phyloP scores from a whole-genome alignment of 495 filamentous ascomycete genomes.

The Amphirosellinia nigrospora region DNA sequence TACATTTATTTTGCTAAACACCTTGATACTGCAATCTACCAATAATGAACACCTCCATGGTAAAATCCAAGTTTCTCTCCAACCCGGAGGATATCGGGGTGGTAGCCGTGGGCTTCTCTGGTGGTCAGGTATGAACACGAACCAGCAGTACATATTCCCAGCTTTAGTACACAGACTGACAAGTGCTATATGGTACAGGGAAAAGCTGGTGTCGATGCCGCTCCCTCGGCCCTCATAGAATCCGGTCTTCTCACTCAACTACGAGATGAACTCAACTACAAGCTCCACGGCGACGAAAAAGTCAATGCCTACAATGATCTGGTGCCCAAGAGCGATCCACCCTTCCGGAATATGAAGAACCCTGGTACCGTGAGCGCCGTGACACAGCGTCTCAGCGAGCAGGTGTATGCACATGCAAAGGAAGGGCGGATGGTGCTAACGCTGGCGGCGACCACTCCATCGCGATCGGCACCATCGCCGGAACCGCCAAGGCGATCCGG shows the following conservation, averaged over 20 bases:
- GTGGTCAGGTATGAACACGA: constrained; percentile 78
- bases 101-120: constrained; percentile 95
- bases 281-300: constrained; percentile 79
- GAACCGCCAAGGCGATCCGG: constrained; percentile 80
- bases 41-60: constrained; percentile 66
- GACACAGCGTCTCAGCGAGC: constrained; percentile 76
- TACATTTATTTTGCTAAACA: background rate
- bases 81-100: constrained; percentile 81
- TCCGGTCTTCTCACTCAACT: constrained; percentile 86
- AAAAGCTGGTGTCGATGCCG: constrained; percentile 92
- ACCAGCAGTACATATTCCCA: background rate
- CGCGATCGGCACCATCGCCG: constrained; percentile 89
- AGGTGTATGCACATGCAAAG: constrained; percentile 87
- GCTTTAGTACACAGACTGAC: constrained; percentile 22
- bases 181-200: constrained; percentile 57
- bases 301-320: constrained; percentile 84
- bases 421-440: constrained; percentile 89
- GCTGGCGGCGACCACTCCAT: constrained; percentile 94
- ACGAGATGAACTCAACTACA: constrained; percentile 83
- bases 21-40: background rate
- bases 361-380: constrained; percentile 87
- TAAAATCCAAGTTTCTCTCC: constrained; percentile 82
- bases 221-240: constrained; percentile 88
- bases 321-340: constrained; percentile 74
- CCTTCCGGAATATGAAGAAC: constrained; percentile 90